Evolutionary conservation across 371 early-diverging fungal species (phyloP).

Genomic region (Batrachochytrium dendrobatidis): DNA sequence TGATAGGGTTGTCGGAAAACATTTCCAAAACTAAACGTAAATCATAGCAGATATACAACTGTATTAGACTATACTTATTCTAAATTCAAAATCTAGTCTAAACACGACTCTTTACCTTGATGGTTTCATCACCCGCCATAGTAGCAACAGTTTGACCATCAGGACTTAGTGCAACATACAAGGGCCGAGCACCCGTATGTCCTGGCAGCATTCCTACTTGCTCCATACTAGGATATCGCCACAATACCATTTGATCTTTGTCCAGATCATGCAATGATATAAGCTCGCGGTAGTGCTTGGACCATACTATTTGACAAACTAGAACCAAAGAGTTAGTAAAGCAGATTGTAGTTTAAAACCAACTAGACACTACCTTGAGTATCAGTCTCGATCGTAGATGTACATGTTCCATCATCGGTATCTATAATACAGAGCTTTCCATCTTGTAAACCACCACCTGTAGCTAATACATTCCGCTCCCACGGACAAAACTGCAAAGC

Average conservation of each 20-base stretch:
- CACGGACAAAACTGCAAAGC: slow-evolving; percentile 2
- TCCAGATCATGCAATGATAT: not conserved
- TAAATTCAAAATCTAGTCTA: no score
- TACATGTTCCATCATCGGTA: not conserved
- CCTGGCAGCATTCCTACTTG: not conserved
- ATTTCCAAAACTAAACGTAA: slow-evolving; percentile 1
- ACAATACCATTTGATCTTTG: not conserved
- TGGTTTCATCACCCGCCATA: slow-evolving; percentile 5
- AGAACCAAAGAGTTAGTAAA: not conserved
- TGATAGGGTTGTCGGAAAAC: not conserved
- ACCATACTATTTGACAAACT: slow-evolving; percentile 1
- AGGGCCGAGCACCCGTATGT: not conserved
- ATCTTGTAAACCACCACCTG: slow-evolving; percentile 1
- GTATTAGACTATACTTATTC: not conserved
- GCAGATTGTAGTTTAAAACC: not conserved
- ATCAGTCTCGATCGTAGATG: not conserved
- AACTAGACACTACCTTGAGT: not conserved
- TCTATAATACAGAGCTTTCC: not conserved
- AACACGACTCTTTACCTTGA: not conserved
- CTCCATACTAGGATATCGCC: slow-evolving; percentile 1
- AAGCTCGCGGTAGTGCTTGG: slow-evolving; percentile 1
- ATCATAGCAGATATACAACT: no score
- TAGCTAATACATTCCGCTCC: not conserved
- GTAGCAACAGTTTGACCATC: slow-evolving; percentile 3
- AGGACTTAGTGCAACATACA: not conserved